Percentiles rank a stretch among this genome's conserved stretches.
Conservation (phyloP, 2,329 filamentous ascomycete species). For the Aspergillus ustus region DNA sequence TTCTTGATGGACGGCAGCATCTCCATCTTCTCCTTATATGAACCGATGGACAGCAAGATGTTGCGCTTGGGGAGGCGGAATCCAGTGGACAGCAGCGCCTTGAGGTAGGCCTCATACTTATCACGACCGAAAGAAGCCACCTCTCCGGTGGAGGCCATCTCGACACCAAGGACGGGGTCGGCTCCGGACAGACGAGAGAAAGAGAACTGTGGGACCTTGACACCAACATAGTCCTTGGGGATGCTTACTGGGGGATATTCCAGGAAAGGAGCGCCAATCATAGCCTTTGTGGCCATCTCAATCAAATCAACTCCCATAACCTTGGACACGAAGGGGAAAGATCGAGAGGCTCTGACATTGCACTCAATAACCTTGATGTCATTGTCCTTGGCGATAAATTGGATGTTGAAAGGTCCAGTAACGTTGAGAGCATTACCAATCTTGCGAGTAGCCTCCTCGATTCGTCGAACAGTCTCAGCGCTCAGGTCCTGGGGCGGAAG, state of each 20-base stretch:
- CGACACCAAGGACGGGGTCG: constrained; percentile 93
- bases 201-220: constrained; percentile 98
- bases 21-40: constrained; percentile 97
- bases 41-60: constrained; percentile 91
- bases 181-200: constrained; percentile 96
- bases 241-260: constrained; percentile 81
- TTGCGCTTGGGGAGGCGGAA: constrained; percentile 97
- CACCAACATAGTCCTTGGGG: constrained; percentile 82
- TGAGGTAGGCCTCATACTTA: constrained; percentile 97
- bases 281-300: constrained; percentile 97
- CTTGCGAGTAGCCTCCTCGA: constrained; percentile 93
- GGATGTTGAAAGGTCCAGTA: constrained; percentile 97
- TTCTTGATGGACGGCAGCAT: constrained; percentile 92
- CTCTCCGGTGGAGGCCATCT: constrained; percentile 99
- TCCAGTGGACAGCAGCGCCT: constrained; percentile 91
- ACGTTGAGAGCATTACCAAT: constrained; percentile 93
- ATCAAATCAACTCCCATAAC: constrained; percentile 98
- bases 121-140: constrained; percentile 95
- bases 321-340: constrained; percentile 98
- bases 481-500: constrained; percentile 92
- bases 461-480: constrained; percentile 82
- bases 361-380: constrained; percentile 99
- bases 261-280: constrained; percentile 79
- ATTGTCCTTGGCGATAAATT: constrained; percentile 99
- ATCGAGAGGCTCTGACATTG: constrained; percentile 93